These are phyloP conservation scores for Calocybe cyanea DNA, from an alignment of 768 basidiomycete genomes.

Conservation along the genomic window DNA sequence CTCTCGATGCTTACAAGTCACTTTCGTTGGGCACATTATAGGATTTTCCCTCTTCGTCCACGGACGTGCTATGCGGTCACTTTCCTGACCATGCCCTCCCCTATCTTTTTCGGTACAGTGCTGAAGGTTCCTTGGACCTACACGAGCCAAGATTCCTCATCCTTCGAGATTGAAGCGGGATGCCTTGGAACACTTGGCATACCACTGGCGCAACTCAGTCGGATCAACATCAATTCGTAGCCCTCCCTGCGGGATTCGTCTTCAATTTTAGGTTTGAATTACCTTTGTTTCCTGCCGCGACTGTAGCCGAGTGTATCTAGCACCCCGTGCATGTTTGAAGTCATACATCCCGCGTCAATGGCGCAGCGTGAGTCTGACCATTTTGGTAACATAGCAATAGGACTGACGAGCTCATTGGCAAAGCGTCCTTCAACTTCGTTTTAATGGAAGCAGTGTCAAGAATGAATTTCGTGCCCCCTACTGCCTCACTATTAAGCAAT, in stretches of 20 bases:
- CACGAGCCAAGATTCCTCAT: not conserved
- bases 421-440: not conserved
- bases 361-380: not conserved
- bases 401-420: not conserved
- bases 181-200: not conserved
- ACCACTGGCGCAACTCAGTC: not conserved
- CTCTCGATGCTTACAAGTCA: too few relatives aligned
- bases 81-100: slow-evolving; percentile 2
- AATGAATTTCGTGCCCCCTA: too few relatives aligned
- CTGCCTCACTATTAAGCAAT: too few relatives aligned
- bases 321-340: not conserved
- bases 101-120: slow-evolving; percentile 4
- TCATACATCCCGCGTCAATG: not conserved
- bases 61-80: not conserved
- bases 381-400: not conserved
- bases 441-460: not conserved
- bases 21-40: not conserved
- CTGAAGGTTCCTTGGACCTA: not conserved
- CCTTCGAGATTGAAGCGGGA: not conserved
- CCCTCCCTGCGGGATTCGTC: not conserved
- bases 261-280: slow-evolving; percentile 1
- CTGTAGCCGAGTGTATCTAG: not conserved
- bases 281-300: too few relatives aligned
- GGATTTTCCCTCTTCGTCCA: not conserved
- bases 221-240: not conserved